Conservation (phyloP, 805 yeast species). For the Ogataea ramenticola region DNA sequence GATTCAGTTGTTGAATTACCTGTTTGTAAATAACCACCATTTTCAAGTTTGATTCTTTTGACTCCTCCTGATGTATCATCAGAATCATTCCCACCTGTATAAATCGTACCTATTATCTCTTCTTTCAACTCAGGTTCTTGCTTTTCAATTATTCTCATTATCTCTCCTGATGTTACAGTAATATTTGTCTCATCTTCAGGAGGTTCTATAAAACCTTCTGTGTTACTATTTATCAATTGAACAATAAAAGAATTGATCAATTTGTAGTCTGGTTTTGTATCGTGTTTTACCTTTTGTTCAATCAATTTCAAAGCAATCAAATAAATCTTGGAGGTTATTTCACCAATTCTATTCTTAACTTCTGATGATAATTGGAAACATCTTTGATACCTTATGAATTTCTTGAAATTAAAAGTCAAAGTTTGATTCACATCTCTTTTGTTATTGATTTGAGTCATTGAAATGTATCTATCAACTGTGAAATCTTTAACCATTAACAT, state of each 20-base stretch:
- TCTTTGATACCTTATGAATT: slow-evolving; percentile 64
- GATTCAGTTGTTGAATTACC: background rate
- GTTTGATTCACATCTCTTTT: slow-evolving; percentile 25
- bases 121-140: background rate
- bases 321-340: slow-evolving; percentile 58
- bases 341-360: slow-evolving; percentile 64
- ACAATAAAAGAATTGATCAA: background rate
- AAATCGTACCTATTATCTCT: background rate
- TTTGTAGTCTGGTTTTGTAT: background rate
- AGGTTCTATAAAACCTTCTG: background rate
- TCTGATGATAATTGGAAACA: slow-evolving; percentile 54
- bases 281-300: slow-evolving; percentile 32
- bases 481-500: slow-evolving; percentile 54
- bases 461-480: slow-evolving; percentile 30
- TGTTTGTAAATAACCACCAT: background rate
- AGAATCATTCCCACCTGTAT: slow-evolving; percentile 7
- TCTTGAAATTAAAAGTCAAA: slow-evolving; percentile 53
- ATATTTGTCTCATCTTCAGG: background rate
- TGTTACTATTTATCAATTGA: slow-evolving; percentile 1
- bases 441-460: background rate
- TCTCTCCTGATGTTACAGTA: background rate
- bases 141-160: background rate
- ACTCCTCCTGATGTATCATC: slow-evolving; percentile 3
- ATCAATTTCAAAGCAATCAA: slow-evolving; percentile 45
- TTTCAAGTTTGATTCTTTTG: slow-evolving; percentile 1